Evolutionary conservation across 148 eudicot genomes (phyloP).

Genomic region (Chenopodium suecicum): DNA sequence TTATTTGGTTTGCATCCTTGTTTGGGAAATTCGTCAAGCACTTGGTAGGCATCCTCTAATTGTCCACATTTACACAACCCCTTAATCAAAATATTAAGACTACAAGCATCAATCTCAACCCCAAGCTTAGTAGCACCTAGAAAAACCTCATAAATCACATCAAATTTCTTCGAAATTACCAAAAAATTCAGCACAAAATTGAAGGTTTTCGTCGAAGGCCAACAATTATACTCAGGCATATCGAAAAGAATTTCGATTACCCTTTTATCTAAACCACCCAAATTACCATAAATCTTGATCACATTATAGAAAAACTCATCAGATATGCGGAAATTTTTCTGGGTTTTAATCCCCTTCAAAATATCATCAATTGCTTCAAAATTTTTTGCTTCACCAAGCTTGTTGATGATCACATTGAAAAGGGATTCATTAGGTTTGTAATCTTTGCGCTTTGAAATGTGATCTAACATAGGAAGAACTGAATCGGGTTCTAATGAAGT

Average conservation of each 20-base stretch:
- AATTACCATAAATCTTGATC: constrained; percentile 67
- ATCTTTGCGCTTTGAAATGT: constrained; percentile 68
- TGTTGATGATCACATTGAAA: constrained; percentile 50
- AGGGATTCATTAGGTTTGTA: constrained; percentile 74
- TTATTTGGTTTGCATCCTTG: constrained; percentile 59
- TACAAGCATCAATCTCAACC: constrained; percentile 70
- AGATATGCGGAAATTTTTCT: constrained; percentile 55
- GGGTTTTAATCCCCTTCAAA: constrained; percentile 46
- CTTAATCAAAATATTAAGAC: constrained; percentile 73
- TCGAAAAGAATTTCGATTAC: constrained; percentile 65
- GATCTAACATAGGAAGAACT: constrained; percentile 43
- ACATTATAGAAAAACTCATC: constrained; percentile 67
- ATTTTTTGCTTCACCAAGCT: constrained; percentile 48
- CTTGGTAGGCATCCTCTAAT: constrained; percentile 60
- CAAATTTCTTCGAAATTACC: constrained; percentile 55
- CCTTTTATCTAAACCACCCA: constrained; percentile 51
- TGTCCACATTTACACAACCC: constrained; percentile 65
- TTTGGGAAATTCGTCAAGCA: constrained; percentile 84
- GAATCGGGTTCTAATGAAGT: constrained; percentile 49
- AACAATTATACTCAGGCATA: constrained; percentile 68
- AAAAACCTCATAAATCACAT: constrained; percentile 55
- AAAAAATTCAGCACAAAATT: constrained; percentile 76
- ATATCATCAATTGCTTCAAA: constrained; percentile 60
- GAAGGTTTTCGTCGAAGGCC: constrained; percentile 73
- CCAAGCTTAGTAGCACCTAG: constrained; percentile 49